These are phyloP conservation scores for Diplodia mutila DNA, from an alignment of 2,329 filamentous ascomycete species.

Conservation along the genomic window DNA sequence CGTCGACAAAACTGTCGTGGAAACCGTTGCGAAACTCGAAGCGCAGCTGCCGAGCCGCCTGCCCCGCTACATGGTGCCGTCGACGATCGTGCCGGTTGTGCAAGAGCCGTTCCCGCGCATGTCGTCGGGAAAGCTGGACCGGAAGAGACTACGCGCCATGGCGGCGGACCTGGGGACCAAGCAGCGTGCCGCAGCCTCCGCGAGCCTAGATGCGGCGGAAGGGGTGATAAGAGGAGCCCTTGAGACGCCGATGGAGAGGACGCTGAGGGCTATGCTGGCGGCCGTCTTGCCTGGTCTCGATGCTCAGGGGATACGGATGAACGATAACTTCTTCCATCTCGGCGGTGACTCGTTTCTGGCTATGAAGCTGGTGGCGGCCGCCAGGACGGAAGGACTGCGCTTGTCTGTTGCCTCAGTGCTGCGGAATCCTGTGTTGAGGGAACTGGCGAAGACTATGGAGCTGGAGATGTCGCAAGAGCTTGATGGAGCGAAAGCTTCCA, in stretches of 20 bases:
- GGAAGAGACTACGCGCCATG: slow-evolving; percentile 30
- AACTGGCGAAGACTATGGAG: slow-evolving; percentile 45
- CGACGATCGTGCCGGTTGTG: slow-evolving; percentile 48
- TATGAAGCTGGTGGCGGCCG: slow-evolving; percentile 63
- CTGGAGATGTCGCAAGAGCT: not conserved
- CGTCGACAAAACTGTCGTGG: slow-evolving; percentile 27
- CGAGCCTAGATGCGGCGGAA: not conserved
- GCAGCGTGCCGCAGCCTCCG: not conserved
- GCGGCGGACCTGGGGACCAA: slow-evolving; percentile 27
- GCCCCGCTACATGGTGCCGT: slow-evolving; percentile 46
- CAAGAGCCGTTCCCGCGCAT: slow-evolving; percentile 45
- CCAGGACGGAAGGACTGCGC: slow-evolving; percentile 52
- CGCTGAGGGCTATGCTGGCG: slow-evolving; percentile 7
- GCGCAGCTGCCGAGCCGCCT: slow-evolving; percentile 28
- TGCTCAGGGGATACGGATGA: slow-evolving; percentile 51
- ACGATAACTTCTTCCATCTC: slow-evolving; percentile 64
- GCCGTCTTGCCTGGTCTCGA: not conserved
- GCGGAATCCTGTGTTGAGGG: slow-evolving; percentile 48
- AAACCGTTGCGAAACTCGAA: slow-evolving; percentile 38
- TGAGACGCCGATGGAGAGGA: not conserved
- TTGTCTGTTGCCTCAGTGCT: slow-evolving; percentile 63
- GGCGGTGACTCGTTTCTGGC: slow-evolving; percentile 65
- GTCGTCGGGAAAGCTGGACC: slow-evolving; percentile 48
- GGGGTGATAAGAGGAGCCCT: too few species aligned
- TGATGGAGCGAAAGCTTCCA: slow-evolving; percentile 33